Percentiles rank a stretch among this genome's conserved stretches.
These are phyloP conservation scores for Rhododendron williamsianum DNA, from an alignment of 148 eudicot genomes.

Conservation along the genomic window DNA sequence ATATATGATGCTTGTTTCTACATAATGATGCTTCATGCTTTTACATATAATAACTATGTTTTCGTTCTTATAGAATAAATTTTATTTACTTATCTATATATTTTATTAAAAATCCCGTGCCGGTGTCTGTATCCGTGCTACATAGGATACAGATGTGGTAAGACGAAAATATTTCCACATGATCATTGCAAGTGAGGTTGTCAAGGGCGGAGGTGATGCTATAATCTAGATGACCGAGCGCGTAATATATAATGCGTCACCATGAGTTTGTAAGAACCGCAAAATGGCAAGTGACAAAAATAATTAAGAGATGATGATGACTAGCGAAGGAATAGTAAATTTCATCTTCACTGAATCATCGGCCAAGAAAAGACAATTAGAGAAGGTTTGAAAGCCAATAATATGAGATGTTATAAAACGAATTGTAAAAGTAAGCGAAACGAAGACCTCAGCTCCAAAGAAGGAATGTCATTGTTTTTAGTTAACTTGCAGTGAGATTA, in stretches of 20 bases:
- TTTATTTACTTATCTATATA: too few relatives aligned
- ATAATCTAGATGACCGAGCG: neutral
- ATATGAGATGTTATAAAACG: neutral
- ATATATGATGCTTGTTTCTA: too few relatives aligned
- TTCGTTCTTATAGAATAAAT: too few relatives aligned
- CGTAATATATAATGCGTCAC: neutral
- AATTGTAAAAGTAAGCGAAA: neutral
- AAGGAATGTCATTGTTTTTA: too few relatives aligned
- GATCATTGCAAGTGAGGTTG: neutral
- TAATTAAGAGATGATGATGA: neutral
- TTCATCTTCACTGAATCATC: neutral
- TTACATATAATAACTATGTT: too few relatives aligned
- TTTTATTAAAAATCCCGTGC: too few relatives aligned
- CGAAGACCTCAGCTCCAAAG: neutral
- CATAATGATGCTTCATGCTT: neutral
- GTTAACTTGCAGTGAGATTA: neutral
- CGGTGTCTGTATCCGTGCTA: too few relatives aligned
- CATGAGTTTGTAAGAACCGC: neutral
- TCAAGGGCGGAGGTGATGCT: neutral
- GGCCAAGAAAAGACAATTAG: neutral
- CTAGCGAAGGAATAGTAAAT: neutral
- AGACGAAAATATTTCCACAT: neutral
- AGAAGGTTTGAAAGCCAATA: neutral
- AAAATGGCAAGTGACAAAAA: neutral
- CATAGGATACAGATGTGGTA: too few relatives aligned